These are phyloP conservation scores for Trifolium repens DNA, from an alignment of 306 rosid genomes.

Conservation along the genomic window DNA sequence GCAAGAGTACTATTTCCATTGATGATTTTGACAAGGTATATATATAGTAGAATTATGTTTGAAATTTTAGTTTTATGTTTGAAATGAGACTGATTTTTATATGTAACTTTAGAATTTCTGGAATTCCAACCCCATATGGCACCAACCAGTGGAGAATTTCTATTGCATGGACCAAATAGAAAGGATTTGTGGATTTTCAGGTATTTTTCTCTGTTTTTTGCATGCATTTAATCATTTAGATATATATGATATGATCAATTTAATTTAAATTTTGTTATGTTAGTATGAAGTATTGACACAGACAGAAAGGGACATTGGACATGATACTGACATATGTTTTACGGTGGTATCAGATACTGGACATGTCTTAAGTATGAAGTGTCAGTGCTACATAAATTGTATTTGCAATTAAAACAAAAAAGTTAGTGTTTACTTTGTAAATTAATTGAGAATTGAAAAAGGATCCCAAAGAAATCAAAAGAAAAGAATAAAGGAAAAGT, in stretches of 20 bases:
- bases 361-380: background rate
- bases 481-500: slow-evolving; percentile 24
- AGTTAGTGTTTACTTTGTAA: slow-evolving; percentile 13
- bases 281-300: background rate
- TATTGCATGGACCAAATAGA: slow-evolving; percentile 62
- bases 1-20: slow-evolving; percentile 35
- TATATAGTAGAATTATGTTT: background rate
- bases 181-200: slow-evolving; percentile 49
- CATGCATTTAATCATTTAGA: slow-evolving; percentile 8
- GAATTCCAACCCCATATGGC: slow-evolving; percentile 62
- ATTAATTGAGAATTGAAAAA: slow-evolving; percentile 27
- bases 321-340: background rate
- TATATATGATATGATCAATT: slow-evolving; percentile 16
- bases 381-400: background rate
- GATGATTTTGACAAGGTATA: slow-evolving; percentile 49
- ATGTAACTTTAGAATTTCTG: slow-evolving; percentile 50
- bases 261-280: background rate
- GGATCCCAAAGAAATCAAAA: slow-evolving; percentile 34
- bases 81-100: slow-evolving; percentile 31
- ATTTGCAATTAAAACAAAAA: slow-evolving; percentile 28
- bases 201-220: slow-evolving; percentile 26
- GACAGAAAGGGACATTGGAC: background rate
- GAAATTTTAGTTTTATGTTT: background rate
- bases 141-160: slow-evolving; percentile 55
- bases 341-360: background rate